Evolutionary conservation across 352 stramenopile genomes (phyloP).

Genomic region (Globisporangium nodosum): DNA sequence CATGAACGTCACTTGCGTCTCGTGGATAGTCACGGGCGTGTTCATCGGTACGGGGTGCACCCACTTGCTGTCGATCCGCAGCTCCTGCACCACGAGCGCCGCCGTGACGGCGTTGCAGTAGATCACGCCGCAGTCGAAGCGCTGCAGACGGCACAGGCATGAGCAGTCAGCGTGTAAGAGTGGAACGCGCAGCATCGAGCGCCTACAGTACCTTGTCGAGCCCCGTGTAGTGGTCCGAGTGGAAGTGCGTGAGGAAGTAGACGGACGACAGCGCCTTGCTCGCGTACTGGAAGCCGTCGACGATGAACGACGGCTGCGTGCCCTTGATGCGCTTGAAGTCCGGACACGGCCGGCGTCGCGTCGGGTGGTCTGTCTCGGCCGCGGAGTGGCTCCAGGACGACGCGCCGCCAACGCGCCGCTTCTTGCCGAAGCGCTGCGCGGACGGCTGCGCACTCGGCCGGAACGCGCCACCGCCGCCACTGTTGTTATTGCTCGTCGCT

Average conservation of each 20-base stretch:
- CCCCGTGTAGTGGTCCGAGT: slow-evolving; percentile 95
- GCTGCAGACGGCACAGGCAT: slow-evolving; percentile 13
- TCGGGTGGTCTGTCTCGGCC: neutral
- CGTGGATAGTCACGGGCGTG: slow-evolving; percentile 69
- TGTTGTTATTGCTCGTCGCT: slow-evolving; percentile 1
- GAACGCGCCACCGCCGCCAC: slow-evolving; percentile 1
- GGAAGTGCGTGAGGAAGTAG: slow-evolving; percentile 98
- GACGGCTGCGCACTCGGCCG: slow-evolving; percentile 2
- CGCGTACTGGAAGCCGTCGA: slow-evolving; percentile 85
- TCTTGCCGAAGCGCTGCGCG: slow-evolving; percentile 24
- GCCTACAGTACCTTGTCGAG: slow-evolving; percentile 54
- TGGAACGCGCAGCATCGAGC: neutral
- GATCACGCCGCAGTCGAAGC: slow-evolving; percentile 91
- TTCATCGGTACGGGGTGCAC: slow-evolving; percentile 91
- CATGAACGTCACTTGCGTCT: slow-evolving; percentile 92
- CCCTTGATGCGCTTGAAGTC: slow-evolving; percentile 79
- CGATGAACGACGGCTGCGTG: slow-evolving; percentile 76
- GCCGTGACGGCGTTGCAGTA: slow-evolving; percentile 94
- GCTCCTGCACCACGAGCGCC: slow-evolving; percentile 87
- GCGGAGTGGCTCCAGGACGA: slow-evolving; percentile 6
- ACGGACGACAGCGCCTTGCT: slow-evolving; percentile 65
- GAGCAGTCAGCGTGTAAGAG: too few species aligned
- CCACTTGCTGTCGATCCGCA: slow-evolving; percentile 89
- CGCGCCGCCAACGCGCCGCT: slow-evolving; percentile 5
- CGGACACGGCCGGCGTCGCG: slow-evolving; percentile 31